Evolutionary conservation across 2,329 filamentous ascomycete species (phyloP), one percentile per base, ranked within the genome.

Genomic region (Fusarium verticillioides): DNA sequence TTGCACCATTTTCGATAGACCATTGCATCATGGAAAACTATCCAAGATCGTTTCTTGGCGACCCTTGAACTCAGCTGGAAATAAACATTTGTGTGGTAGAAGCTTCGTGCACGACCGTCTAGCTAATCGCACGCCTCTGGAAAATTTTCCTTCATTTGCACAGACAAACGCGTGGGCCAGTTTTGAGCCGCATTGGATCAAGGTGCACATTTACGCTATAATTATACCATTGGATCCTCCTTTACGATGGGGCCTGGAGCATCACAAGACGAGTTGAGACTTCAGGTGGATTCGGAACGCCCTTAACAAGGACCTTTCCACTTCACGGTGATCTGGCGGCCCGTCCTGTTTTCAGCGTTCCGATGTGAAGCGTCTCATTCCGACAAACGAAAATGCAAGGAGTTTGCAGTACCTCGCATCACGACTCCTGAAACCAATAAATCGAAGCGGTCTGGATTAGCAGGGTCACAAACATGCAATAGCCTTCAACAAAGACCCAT

Each of bases 191-290:
- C 75, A 77, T 70, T 65, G 59, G 59, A 65, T 74, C 53, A 70
- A 64, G 75, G 62, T 69, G 71, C 67, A 71, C 72, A 64, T 65
- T 77, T 76, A 77, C 75, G 74, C 74, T 76, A 77, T 77, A 74
- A 77, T 77, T 77, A 77, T 77, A 73, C 63, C 66, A 77, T 69
- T 37, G 74, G 63, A 75, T 76, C 74, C 74, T 70, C 74, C 70
- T 64, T 66, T 66, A 36, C 32, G 44, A 68, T 63, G 44, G 75
- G 61, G 58, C 59, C 40, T 72, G 70, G 63, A 71, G 64, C 71
- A 77, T 75, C 75, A 76, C 66, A 74, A 74, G 70, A 70, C 53
- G 63, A 63, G 43, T 54, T 67, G 69, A 76, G 68, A 70, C 56
- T 76, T 69, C 66, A 56, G 47, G 71, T 74, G 71, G 71, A 60